These are phyloP conservation scores for Candida maesae DNA, from an alignment of 805 yeast genomes.

Conservation along the genomic window DNA sequence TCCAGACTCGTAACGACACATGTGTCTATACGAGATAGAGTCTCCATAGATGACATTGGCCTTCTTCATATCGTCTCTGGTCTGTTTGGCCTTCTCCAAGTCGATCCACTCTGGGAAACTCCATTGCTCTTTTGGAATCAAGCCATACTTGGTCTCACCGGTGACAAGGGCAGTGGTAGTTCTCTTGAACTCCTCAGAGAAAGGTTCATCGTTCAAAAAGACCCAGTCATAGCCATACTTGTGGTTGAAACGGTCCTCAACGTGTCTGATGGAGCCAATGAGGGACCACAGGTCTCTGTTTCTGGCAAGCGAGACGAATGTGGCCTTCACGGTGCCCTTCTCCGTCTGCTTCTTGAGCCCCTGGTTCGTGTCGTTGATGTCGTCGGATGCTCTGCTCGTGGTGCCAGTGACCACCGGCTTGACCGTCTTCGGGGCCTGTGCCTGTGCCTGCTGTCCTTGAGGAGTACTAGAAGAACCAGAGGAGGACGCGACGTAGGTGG, in stretches of 20 bases:
- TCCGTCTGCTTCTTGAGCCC: slow-evolving; percentile 23
- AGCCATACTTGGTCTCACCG: slow-evolving; percentile 61
- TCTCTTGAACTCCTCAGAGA: slow-evolving; percentile 50
- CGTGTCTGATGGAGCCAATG: slow-evolving; percentile 55
- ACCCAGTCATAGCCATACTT: slow-evolving; percentile 73
- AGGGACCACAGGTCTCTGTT: slow-evolving; percentile 60
- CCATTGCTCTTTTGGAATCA: slow-evolving; percentile 64
- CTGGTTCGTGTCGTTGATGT: slow-evolving; percentile 14
- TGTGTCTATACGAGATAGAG: slow-evolving; percentile 63
- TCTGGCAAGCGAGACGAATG: slow-evolving; percentile 67
- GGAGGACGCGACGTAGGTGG: slow-evolving; percentile 21
- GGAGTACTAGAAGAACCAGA: slow-evolving; percentile 7
- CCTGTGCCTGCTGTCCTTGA: slow-evolving; percentile 8
- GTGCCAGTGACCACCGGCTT: slow-evolving; percentile 14
- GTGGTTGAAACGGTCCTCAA: slow-evolving; percentile 65
- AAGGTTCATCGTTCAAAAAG: slow-evolving; percentile 67
- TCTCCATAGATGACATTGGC: slow-evolving; percentile 54
- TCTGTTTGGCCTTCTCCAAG: slow-evolving; percentile 41
- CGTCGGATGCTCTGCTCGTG: slow-evolving; percentile 10
- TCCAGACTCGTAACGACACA: slow-evolving; percentile 49
- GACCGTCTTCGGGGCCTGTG: slow-evolving; percentile 10
- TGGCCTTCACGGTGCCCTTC: slow-evolving; percentile 44
- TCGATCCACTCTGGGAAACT: slow-evolving; percentile 65
- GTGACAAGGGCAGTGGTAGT: slow-evolving; percentile 48
- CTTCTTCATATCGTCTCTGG: slow-evolving; percentile 42